A percentile compares a stretch with the other conserved stretches of the same genome.
Conservation (phyloP, 192 early-diverging fungal genomes). For the Backusella sp. region DNA sequence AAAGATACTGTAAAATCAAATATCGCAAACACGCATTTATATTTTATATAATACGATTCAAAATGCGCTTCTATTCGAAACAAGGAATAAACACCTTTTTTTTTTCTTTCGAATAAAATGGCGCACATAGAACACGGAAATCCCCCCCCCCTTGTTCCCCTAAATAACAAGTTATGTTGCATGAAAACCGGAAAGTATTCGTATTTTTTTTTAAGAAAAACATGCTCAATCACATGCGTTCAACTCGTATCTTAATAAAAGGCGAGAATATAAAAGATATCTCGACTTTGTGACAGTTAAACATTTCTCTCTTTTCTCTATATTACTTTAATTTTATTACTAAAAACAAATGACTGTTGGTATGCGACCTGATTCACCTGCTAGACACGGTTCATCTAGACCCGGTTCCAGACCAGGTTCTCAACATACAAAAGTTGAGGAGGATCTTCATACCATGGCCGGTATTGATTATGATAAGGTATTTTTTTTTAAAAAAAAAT, state of each 20-base stretch:
- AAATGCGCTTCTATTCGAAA: too few relatives aligned
- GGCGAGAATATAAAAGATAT: neutral
- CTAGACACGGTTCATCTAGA: slow-evolving; percentile 22
- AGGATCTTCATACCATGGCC: slow-evolving; percentile 67
- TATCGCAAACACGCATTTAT: too few relatives aligned
- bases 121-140: neutral
- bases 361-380: slow-evolving; percentile 27
- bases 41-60: too few relatives aligned
- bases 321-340: neutral
- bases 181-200: neutral
- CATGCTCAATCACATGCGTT: neutral
- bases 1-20: too few relatives aligned
- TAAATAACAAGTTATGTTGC: neutral
- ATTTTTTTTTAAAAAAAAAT: neutral
- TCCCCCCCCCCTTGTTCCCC: neutral
- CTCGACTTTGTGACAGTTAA: neutral
- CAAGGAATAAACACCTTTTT: neutral
- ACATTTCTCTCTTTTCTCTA: neutral
- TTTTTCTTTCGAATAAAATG: neutral
- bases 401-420: slow-evolving; percentile 23
- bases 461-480: slow-evolving; percentile 78
- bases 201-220: neutral
- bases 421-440: slow-evolving; percentile 53
- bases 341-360: slow-evolving; percentile 8
- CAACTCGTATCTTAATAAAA: neutral